Evolutionary conservation across 163 green algal genomes (phyloP).

Genomic region (Chlorella variabilis): DNA sequence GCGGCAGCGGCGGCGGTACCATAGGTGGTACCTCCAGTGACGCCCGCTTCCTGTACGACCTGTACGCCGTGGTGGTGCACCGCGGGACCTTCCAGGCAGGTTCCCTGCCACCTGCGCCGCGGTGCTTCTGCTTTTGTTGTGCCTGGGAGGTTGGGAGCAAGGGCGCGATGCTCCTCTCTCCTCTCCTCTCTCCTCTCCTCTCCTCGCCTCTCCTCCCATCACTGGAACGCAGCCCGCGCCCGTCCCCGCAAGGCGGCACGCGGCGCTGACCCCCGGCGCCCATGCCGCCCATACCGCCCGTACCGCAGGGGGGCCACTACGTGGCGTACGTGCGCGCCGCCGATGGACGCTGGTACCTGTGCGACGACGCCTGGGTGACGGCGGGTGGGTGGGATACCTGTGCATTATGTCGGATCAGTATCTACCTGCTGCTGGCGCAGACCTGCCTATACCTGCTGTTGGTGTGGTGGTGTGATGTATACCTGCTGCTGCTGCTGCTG

Average conservation of each 20-base stretch:
- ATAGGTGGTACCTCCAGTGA: neutral
- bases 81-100: slow-evolving; percentile 74
- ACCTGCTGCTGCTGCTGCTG: neutral
- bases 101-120: neutral
- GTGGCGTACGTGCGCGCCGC: slow-evolving; percentile 74
- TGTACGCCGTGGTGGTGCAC: slow-evolving; percentile 92
- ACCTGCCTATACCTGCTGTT: too few species aligned
- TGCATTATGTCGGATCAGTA: too few species aligned
- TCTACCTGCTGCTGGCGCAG: too few species aligned
- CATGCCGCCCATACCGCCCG: too few species aligned
- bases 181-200: too few species aligned
- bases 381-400: slow-evolving; percentile 12
- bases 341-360: slow-evolving; percentile 81
- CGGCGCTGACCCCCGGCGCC: too few species aligned
- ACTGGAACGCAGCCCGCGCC: too few species aligned
- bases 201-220: too few species aligned
- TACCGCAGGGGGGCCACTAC: slow-evolving; percentile 85
- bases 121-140: neutral
- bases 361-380: slow-evolving; percentile 82
- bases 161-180: neutral
- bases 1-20: neutral
- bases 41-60: slow-evolving; percentile 69
- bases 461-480: too few species aligned
- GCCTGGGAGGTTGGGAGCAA: neutral
- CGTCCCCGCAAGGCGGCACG: too few species aligned